phyloP scores from a whole-genome alignment of 129 eudicot species.

The Flaveria trinervia region DNA sequence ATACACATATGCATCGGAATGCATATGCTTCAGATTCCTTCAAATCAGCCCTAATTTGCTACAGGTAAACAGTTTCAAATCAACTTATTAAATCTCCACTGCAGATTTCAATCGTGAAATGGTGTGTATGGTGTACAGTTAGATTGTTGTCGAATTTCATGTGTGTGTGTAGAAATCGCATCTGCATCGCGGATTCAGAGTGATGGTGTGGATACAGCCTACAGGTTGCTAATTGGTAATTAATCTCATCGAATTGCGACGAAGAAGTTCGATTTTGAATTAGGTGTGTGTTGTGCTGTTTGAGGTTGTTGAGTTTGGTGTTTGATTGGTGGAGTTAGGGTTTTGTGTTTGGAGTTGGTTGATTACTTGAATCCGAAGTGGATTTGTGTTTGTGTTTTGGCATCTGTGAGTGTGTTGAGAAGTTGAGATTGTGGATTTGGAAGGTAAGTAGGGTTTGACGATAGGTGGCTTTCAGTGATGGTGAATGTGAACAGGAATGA shows the following conservation, averaged over 20 bases:
- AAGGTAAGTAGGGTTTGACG: slow-evolving; percentile 26
- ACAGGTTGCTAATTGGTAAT: background rate
- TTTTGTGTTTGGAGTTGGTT: slow-evolving; percentile 7
- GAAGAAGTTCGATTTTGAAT: slow-evolving; percentile 25
- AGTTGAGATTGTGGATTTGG: slow-evolving; percentile 21
- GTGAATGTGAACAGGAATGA: slow-evolving; percentile 62
- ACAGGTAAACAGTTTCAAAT: slow-evolving; percentile 26
- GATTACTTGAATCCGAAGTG: background rate
- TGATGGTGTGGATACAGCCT: slow-evolving; percentile 17
- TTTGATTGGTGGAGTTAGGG: slow-evolving; percentile 21
- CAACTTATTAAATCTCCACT: background rate
- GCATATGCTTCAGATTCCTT: slow-evolving; percentile 16
- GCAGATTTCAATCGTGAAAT: slow-evolving; percentile 17
- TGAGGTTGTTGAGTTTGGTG: background rate
- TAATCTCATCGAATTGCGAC: slow-evolving; percentile 17
- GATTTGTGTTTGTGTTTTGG: background rate
- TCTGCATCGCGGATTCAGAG: slow-evolving; percentile 22
- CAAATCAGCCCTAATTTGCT: background rate
- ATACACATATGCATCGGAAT: background rate
- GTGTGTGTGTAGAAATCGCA: background rate
- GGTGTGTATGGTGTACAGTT: slow-evolving; percentile 27
- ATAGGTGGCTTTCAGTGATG: slow-evolving; percentile 50
- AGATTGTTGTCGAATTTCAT: background rate
- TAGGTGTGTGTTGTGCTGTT: slow-evolving; percentile 17
- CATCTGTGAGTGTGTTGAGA: background rate